Conservation (phyloP, 1,284 basidiomycete genomes). For the Sanguinoderma infundibulare region DNA sequence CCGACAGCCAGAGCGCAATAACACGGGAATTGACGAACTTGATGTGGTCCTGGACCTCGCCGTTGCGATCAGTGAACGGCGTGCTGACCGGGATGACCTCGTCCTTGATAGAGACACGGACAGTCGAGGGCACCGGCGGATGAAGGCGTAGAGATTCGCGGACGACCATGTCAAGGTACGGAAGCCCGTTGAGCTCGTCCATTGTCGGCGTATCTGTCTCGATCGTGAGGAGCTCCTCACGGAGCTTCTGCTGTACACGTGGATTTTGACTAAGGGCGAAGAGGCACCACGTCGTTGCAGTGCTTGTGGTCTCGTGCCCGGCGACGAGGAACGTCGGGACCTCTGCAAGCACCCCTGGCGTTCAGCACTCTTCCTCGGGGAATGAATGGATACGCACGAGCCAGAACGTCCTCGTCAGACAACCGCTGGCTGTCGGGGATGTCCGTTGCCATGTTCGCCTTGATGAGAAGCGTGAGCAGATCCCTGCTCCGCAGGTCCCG, state of each 20-base stretch:
- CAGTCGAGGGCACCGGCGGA: conserved; percentile 60
- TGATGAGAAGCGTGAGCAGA: conserved; percentile 41
- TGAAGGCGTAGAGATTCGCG: conserved; percentile 73
- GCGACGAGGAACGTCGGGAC: conserved; percentile 53
- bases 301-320: conserved; percentile 74
- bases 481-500: conserved; percentile 39
- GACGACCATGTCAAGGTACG: conserved; percentile 69
- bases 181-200: conserved; percentile 61
- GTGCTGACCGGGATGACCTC: conserved; percentile 44
- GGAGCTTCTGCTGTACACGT: conserved; percentile 66
- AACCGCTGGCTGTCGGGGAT: conserved; percentile 47
- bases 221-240: conserved; percentile 63
- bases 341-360: conserved; percentile 1
- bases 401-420: conserved; percentile 58
- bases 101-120: conserved; percentile 56
- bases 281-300: conserved; percentile 60
- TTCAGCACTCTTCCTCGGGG: conserved; percentile 17
- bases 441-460: conserved; percentile 53
- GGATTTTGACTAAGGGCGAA: conserved; percentile 62
- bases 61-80: conserved; percentile 38
- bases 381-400: conserved; percentile 45
- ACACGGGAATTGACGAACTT: conserved; percentile 15
- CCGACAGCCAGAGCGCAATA: not conserved
- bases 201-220: conserved; percentile 44
- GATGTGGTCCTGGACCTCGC: conserved; percentile 32